phyloP scores from a whole-genome alignment of 345 rosid species.

The Salix purpurea region DNA sequence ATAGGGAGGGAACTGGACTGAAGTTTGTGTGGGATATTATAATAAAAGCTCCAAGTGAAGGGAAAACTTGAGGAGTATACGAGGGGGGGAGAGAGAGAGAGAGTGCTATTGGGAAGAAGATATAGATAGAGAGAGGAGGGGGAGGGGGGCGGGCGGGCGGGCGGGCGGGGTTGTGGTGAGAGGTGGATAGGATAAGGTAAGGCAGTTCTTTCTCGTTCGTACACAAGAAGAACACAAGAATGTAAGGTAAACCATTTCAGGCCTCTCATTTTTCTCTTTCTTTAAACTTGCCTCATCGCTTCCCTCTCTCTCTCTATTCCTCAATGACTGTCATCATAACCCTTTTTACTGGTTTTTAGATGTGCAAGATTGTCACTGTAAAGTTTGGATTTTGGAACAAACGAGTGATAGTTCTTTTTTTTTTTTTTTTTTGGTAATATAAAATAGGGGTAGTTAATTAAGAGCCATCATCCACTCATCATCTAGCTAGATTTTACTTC shows the following conservation, averaged over 20 bases:
- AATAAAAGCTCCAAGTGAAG: background rate
- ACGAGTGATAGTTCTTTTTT: background rate
- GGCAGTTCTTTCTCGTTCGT: conserved; percentile 21
- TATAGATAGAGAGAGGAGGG: background rate
- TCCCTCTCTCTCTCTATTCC: background rate
- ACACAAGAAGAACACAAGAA: conserved; percentile 22
- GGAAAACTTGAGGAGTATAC: background rate
- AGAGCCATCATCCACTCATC: too few species aligned
- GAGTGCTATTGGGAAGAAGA: background rate
- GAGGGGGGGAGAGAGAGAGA: background rate
- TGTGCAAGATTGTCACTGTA: background rate
- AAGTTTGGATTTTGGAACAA: too few species aligned
- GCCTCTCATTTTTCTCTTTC: conserved; percentile 53
- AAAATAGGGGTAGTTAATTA: too few species aligned
- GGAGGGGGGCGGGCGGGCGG: background rate
- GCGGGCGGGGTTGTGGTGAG: background rate
- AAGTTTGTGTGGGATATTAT: conserved; percentile 10
- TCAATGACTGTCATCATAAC: background rate
- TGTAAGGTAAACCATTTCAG: conserved; percentile 48
- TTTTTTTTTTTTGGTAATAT: too few species aligned
- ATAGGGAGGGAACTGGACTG: background rate
- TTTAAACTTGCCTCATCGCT: background rate
- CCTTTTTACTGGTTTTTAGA: background rate
- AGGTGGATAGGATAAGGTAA: conserved; percentile 74
- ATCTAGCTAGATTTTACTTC: background rate